Base-by-base conservation (phyloP, 257 asterid genomes). In the Cordia subcordata region DNA sequence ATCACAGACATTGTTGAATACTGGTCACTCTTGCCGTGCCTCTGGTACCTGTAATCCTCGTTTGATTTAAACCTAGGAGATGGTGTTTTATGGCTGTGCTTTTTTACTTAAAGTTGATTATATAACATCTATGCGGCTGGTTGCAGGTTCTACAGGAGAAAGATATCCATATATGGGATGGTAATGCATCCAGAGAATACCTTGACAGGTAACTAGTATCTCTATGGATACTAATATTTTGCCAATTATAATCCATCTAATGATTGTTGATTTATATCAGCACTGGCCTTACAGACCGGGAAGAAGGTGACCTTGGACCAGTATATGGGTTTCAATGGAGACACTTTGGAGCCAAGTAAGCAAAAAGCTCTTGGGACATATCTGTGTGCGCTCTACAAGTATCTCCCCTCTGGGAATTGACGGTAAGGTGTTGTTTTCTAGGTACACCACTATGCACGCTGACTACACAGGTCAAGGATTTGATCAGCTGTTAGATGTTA, bases 281-380 rank as follows among this genome's bases (percentile, higher is more conserved):
- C 64, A 73, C 81, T 49, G 91, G 84, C 19, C 68, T 87, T 67
- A 62, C 52, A 45, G 91, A 82, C 55, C 70, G 96, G 72, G 94
- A 87, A 72, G 94, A 75, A 65, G 96, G 89, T 58, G 96, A 87
- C 73, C 60, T 85, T 63, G 96, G 96, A 12, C 94, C 94, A 1
- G 76, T 87, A 22, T 87, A 87, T 32, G 94, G 96, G 17, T 87
- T 87, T 66, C 94, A 87, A 59, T 87, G 94, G 96, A 75, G 94
- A 72, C 94, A 87, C 67, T 87, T 81, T 68, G 94, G 96, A 65
- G 92, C 94, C 73, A 81, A 82, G 94, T 87, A 46, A 40, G 86
- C 57, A 49, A 55, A 53, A 19, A 11, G 1, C 5, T 55, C 12
- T 3, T 45, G 61, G 57, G 1, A 15, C 27, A 53, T 22, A 10